Evolutionary conservation across 352 stramenopile species (phyloP), one percentile per base, ranked within the genome.

Genomic region (Elongisporangium undulatum): DNA sequence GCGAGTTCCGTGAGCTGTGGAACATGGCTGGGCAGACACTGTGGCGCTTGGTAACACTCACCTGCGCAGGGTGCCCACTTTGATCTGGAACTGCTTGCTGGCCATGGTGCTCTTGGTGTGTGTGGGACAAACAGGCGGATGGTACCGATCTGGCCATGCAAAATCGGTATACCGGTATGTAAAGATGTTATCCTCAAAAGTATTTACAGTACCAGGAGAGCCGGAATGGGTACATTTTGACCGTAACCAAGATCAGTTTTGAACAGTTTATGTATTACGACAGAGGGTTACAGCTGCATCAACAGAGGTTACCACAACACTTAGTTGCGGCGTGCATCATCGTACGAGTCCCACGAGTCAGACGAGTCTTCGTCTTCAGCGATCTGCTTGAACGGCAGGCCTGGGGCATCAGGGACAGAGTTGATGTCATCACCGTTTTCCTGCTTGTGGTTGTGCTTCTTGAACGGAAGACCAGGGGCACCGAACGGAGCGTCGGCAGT

Each of bases 61-160:
- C 77, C 84, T 69, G 38, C 81, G 80, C 52, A 93, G 56, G 50
- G 79, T 85, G 71, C 82, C 82, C 61, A 93, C 81, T 74, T 93
- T 93, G 69, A 93, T 87, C 77, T 89, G 88, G 66, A 93, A 85
- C 60, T 89, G 68, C 49, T 77, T 72, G 58, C 90, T 82, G 7
- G 75, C 56, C 84, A 90, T 89, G 50, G 17, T 23, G 50, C 26
- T 34, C 29, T 41, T 41, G 3, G 24, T 34, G 24, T n/a, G 1
- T 41, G 29, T 41, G 29, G 1, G 29, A 4, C 26, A 34, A 34
- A 34, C 26, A 34, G 29, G 29, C 29, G 8, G 13, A 41, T 55
- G 22, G 61, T 9, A 54, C 6, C n/a, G n/a, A n/a, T n/a, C n/a
- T n/a, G n/a, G 2, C 24, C 5, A 24, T 67, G 24, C 45, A 54